phyloP scores from a whole-genome alignment of 495 filamentous ascomycete genomes.

The Penicillium goetzii region DNA sequence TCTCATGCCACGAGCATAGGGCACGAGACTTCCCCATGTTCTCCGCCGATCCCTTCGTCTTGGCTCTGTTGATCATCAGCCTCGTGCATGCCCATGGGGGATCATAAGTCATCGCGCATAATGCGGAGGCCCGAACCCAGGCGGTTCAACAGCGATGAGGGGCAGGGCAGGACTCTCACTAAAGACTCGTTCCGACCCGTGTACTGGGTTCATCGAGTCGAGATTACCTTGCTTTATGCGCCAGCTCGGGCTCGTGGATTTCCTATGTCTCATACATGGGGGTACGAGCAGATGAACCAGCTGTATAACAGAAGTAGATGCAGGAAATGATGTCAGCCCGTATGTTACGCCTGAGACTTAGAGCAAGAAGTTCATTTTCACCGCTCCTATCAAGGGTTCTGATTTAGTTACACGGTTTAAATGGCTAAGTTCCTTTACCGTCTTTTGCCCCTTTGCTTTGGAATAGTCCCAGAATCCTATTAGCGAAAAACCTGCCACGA shows the following conservation, averaged over 20 bases:
- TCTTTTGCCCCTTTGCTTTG: no score
- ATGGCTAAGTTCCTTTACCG: no score
- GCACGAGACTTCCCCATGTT: background rate
- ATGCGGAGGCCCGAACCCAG: background rate
- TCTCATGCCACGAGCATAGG: constrained; percentile 2
- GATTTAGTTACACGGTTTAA: background rate
- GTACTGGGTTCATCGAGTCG: no score
- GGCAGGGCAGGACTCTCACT: background rate
- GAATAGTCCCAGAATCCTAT: no score
- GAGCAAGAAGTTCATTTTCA: background rate
- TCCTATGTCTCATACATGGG: no score
- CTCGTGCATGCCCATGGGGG: background rate
- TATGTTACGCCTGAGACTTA: background rate
- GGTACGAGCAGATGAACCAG: no score
- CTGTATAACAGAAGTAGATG: background rate
- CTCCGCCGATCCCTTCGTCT: background rate
- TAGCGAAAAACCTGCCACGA: no score
- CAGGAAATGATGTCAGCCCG: background rate
- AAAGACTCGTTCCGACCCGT: background rate
- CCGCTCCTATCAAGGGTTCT: background rate
- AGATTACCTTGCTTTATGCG: no score
- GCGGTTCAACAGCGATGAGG: no score
- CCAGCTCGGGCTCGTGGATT: no score
- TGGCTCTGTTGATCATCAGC: background rate
- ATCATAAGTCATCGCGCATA: background rate